Evolutionary conservation across 2,329 filamentous ascomycete genomes (phyloP).

Genomic region (Trichothecium roseum): DNA sequence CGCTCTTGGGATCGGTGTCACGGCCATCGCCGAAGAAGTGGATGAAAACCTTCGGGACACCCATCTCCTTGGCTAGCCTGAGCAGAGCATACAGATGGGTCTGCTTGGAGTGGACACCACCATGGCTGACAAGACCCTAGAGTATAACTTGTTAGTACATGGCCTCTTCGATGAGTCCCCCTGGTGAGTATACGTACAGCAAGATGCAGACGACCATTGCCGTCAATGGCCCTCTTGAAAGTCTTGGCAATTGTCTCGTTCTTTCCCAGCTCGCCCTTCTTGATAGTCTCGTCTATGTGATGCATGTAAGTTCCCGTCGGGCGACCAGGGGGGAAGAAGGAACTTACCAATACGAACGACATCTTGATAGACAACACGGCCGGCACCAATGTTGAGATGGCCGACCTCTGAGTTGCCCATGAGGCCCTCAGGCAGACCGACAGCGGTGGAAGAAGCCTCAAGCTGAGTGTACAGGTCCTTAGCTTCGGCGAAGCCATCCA

Average conservation of each 20-base stretch:
- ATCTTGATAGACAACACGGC: conserved; percentile 96
- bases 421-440: conserved; percentile 88
- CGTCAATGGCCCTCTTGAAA: conserved; percentile 70
- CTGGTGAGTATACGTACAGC: conserved; percentile 19
- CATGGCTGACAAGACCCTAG: conserved; percentile 77
- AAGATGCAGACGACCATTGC: conserved; percentile 89
- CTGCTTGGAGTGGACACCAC: conserved; percentile 95
- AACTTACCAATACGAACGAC: conserved; percentile 66
- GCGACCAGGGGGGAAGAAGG: no score
- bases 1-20: conserved; percentile 95
- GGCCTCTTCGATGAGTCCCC: neutral
- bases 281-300: conserved; percentile 63
- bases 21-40: conserved; percentile 99
- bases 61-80: conserved; percentile 78
- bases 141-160: neutral
- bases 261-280: conserved; percentile 69
- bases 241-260: conserved; percentile 67
- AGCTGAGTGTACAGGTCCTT: conserved; percentile 82
- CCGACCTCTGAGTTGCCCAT: conserved; percentile 99
- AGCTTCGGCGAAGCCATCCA: conserved; percentile 83
- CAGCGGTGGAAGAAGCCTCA: conserved; percentile 90
- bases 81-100: conserved; percentile 82
- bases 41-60: conserved; percentile 85
- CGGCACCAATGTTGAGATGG: conserved; percentile 96
- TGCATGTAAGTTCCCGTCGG: neutral